Base-by-base conservation (phyloP, 2,329 filamentous ascomycete species). In the Paraconiothyrium sp. region DNA sequence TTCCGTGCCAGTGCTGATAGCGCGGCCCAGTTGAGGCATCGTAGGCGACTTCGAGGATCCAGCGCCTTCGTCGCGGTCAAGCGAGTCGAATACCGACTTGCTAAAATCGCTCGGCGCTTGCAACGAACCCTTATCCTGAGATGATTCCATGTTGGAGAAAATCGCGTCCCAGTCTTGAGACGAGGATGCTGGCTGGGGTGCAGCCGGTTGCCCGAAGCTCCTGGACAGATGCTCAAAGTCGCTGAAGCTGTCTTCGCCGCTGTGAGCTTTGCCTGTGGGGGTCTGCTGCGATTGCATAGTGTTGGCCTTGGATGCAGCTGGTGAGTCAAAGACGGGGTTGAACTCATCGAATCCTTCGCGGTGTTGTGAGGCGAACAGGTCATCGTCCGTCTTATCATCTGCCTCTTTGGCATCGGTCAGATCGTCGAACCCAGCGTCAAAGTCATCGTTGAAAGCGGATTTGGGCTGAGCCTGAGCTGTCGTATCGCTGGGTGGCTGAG, bases 121-220 rank as follows among this genome's bases (percentile, higher is more conserved):
- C 61, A 73, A 72, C 4, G 75, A 67, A n/a, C 61, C 59, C 65
- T 76, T 77, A 56, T 77, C 75, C 54, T 74, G 72, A 20, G 75
- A 72, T 1, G 85, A 86, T 69, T 94, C 91, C 8, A 97, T 83
- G 30, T 90, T 90, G 1, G 92, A 91, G 80, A 98, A 98, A 58
- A 98, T 92, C 43, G 93, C 91, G 73, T 98, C 94, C 95, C 95
- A 98, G 77, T 98, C 94, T 69, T 96, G 91, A 37, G 81, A 78
- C 1, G 74, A 73, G 30, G 75, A 67, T 51, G 82, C 75, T 13
- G 79, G 79, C 32, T 80, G 80, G 49, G 80, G 76, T 27, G 78
- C 64, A 54, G 77, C 76, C 10, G 74, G 68, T 52, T 74, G 74
- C 35, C 79, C 79, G 61, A 81, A 80, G 54, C 80, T 80, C 50